Base-by-base conservation (phyloP, 352 stramenopile genomes). In the Phytophthora foliorum region DNA sequence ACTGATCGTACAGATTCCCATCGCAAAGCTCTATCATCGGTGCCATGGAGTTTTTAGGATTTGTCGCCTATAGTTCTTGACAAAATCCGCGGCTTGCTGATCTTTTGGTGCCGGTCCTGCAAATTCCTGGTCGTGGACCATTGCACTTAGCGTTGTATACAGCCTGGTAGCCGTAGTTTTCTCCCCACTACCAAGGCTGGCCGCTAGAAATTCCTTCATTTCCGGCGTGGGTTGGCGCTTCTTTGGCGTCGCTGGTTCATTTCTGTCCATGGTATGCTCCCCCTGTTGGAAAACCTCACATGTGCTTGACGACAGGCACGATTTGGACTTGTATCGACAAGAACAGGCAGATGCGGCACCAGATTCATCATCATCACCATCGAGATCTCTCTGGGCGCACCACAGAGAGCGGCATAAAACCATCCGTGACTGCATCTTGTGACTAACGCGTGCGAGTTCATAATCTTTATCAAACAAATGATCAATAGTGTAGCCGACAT, bases 61-160 rank as follows among this genome's bases (percentile, higher is more conserved):
- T 22, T 54, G 22, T 2, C 59, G 25, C 17, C 59, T 54, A 36
- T 48, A 67, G 10, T 67, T 59, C 27, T 60, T 67, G 0, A 60
- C 59, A 32, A 53, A 59, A 8, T 67, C 27, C 2, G 21, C 14
- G 0, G 55, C 59, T 29, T 67, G 49, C 0, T 11, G n/a, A 14
- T 38, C 6, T 25, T 45, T 54, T 1, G 59, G 49, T 0, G 38
- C n/a, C 1, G 36, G 49, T 0, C 49, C 48, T 17, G 6, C 10
- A 22, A 49, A 50, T 7, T 16, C 4, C 1, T 24, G 6, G 6
- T 56, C 22, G 22, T 48, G 31, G 0, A 63, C 14, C 2, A 63
- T 11, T 9, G 27, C n/a, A 7, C 44, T 25, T 1, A 56, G 1
- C 3, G 52, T 27, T 9, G 31, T 48, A 34, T 29, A 38, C 14